Base-by-base conservation (phyloP, 2,329 filamentous ascomycete species). In the Coniella lustricola region DNA sequence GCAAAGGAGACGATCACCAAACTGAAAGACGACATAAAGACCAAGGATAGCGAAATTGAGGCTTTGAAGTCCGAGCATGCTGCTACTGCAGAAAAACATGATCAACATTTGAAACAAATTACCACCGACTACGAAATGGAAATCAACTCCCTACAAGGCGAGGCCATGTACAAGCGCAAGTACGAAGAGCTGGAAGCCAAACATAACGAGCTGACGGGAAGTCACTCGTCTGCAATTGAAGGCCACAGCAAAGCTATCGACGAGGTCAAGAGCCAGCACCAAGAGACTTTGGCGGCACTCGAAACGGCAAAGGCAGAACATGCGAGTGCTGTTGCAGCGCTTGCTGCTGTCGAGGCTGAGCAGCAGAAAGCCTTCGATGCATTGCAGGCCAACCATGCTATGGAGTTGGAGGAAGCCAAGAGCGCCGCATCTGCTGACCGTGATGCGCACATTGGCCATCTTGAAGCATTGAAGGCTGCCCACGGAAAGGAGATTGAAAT, bases 121-220 rank as follows among this genome's bases (percentile, higher is more conserved):
- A 79, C 78, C 1, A 68, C 76, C 54, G 79, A 83, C 55, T 82
- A 81, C 55, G 76, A 83, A 60, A 71, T 74, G n/a, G 79, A 84
- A 61, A 82, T 84, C 46, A 79, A 83, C 58, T 75, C 75, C 49
- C 72, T 83, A 14, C 74, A 75, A 49, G 79, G 78, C 18, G 79
- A 84, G 53, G 79, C 80, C 13, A 77, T 77, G 60, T 81, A 81
- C 64, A 82, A 81, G 66, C 75, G 76, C 55, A 79, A 82, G 62
- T 83, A 77, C 52, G 73, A 81, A 50, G 76, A 79, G 33, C 70
- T 84, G 5, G 77, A 82, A 59, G 62, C 62, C 4, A 73, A 81
- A 61, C 75, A 83, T 61, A 69, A 68, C 10, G 76, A 79, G 55
- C 67, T 77, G 39, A 55, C 50, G 18, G 53, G 61, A 40, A 49